phyloP scores from a whole-genome alignment of 179 eudicot genomes.

The Silene coronaria region DNA sequence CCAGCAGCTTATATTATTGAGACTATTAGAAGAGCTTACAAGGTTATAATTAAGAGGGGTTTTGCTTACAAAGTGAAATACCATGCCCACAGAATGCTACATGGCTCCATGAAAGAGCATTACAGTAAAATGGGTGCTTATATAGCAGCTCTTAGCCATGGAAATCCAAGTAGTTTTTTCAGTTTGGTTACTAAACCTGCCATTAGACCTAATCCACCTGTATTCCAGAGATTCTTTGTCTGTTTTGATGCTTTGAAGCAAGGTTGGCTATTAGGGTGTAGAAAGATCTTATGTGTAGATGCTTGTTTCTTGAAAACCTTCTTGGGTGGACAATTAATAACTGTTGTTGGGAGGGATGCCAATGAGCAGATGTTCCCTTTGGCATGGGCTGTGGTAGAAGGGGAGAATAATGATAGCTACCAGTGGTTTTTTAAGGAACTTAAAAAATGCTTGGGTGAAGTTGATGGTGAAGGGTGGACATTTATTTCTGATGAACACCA shows the following conservation, averaged over 20 bases:
- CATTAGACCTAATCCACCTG: background rate
- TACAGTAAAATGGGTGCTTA: background rate
- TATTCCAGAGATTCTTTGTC: background rate
- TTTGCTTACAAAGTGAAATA: background rate
- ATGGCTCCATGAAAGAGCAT: conserved; percentile 5
- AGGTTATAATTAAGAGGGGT: background rate
- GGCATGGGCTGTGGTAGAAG: conserved; percentile 9
- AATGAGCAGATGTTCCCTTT: background rate
- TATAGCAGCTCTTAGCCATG: background rate
- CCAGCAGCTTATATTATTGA: no score
- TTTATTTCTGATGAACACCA: background rate
- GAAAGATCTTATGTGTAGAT: no score
- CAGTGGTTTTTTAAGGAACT: background rate
- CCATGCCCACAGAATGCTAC: background rate
- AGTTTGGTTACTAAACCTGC: background rate
- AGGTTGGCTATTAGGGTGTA: background rate
- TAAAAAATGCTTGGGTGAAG: no score
- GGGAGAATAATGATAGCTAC: background rate
- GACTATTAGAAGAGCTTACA: no score
- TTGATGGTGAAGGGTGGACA: conserved; percentile 7
- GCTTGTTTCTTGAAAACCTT: no score
- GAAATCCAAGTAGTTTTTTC: background rate
- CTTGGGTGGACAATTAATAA: no score
- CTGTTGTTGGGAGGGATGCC: no score
- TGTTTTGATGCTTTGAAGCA: background rate